Conservation (phyloP, 2,329 filamentous ascomycete species). For the Alternaria consortialis region DNA sequence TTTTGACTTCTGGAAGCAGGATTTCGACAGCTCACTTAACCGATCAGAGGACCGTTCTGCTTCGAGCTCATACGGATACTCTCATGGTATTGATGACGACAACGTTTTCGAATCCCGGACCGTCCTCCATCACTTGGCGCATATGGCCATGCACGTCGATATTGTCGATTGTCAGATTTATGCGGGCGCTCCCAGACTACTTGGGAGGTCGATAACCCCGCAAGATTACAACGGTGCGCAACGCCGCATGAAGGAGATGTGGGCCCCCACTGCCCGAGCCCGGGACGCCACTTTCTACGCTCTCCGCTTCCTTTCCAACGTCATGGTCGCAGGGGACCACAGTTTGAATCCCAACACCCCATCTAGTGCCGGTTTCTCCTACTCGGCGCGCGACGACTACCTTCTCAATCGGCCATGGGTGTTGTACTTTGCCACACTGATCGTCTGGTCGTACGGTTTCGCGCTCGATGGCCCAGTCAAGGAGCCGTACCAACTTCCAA, state of each 20-base stretch:
- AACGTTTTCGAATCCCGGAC: constrained; percentile 87
- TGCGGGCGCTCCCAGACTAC: constrained; percentile 82
- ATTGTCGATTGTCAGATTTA: constrained; percentile 98
- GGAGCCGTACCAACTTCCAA: constrained; percentile 61
- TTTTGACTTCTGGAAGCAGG: constrained; percentile 91
- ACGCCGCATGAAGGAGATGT: constrained; percentile 83
- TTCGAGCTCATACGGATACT: constrained; percentile 43
- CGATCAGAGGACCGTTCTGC: constrained; percentile 55
- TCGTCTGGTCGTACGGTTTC: constrained; percentile 95
- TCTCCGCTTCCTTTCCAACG: constrained; percentile 85
- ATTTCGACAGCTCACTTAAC: constrained; percentile 86
- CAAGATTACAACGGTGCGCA: constrained; percentile 83
- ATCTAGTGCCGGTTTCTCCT: constrained; percentile 57
- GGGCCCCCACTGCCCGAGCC: constrained; percentile 88
- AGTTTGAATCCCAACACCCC: constrained; percentile 34
- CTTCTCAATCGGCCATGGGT: constrained; percentile 94
- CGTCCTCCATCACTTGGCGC: constrained; percentile 90
- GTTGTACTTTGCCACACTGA: constrained; percentile 88
- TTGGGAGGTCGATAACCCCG: constrained; percentile 84
- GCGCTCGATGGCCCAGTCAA: constrained; percentile 83
- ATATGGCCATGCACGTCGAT: constrained; percentile 98
- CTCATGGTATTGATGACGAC: constrained; percentile 61
- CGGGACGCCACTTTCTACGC: constrained; percentile 94
- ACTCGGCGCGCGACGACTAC: constrained; percentile 86
- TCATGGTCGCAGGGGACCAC: constrained; percentile 71